Evolutionary conservation across 1,284 basidiomycete species (phyloP), one percentile per base, ranked within the genome.

Genomic region (Acaromyces ingoldii): DNA sequence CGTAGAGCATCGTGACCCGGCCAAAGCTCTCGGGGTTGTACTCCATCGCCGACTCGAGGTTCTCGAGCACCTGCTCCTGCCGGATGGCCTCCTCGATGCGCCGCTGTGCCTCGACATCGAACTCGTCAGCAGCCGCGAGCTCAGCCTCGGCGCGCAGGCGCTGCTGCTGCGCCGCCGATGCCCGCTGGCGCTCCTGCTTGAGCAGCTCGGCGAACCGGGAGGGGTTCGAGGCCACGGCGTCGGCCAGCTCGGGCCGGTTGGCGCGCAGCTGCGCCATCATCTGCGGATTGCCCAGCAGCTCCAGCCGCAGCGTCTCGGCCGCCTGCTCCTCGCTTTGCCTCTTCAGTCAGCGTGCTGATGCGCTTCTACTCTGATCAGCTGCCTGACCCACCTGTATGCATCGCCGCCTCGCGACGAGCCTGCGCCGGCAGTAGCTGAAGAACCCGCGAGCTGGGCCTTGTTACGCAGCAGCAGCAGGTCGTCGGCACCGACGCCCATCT

Each of bases 31-130:
- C 92, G 0, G 93, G 93, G 33, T 61, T 71, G 54, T 75, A 77
- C 51, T 77, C 76, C 63, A 75, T 72, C 1, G 73, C 72, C 49
- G 72, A 57, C 55, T 76, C 69, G 21, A 68, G 52, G 38, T 74
- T 74, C 78, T 96, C 92, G 67, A 87, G 78, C 6, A 98, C 87
- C 0, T 86, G 87, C 71, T 96, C 84, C 75, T 91, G 87, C 49
- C 88, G 79, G 60, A 98, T 97, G 1, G 85, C 85, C 72, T 97
- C 95, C 75, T 96, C 93, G 55, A 98, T 98, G 77, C 83, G 85
- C 56, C 81, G 81, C 77, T 98, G 95, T 0, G 91, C 80, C 28
- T 68, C 72, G 26, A 96, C 79, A 71, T 96, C 85, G 74, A 84
- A 96, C 0, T 91, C 91, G 76, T 96, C 85, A 0, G 85, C 84